Evolutionary conservation across 192 early-diverging fungal species (phyloP).

Genomic region (Thoreauomyces humboldtii): DNA sequence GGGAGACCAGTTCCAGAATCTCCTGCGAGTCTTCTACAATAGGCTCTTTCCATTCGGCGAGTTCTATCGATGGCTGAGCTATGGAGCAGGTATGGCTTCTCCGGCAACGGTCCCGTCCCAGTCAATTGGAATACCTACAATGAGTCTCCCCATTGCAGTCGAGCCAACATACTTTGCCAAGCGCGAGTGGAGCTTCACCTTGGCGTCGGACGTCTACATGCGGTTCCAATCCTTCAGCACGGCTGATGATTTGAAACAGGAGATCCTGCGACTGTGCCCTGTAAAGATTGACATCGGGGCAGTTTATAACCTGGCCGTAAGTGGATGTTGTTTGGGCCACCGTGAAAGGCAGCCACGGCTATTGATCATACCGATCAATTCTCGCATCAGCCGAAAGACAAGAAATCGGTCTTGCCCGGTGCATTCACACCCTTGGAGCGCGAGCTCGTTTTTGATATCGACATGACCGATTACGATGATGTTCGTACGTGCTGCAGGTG

Average conservation of each 20-base stretch:
- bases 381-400: slow-evolving; percentile 71
- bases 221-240: slow-evolving; percentile 83
- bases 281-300: slow-evolving; percentile 97
- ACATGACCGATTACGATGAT: slow-evolving; percentile 99
- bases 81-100: slow-evolving; percentile 54
- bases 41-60: slow-evolving; percentile 80
- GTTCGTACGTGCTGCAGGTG: slow-evolving; percentile 90
- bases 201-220: slow-evolving; percentile 77
- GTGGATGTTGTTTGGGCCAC: background rate
- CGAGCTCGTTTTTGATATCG: slow-evolving; percentile 98
- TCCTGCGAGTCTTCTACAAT: slow-evolving; percentile 68
- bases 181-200: slow-evolving; percentile 91
- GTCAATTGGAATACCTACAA: background rate
- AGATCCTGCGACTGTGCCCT: slow-evolving; percentile 74
- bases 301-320: slow-evolving; percentile 76
- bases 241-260: slow-evolving; percentile 67
- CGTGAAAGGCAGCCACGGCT: no score
- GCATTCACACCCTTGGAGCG: slow-evolving; percentile 77
- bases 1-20: slow-evolving; percentile 16
- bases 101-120: background rate
- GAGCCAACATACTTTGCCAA: slow-evolving; percentile 74
- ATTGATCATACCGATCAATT: no score
- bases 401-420: slow-evolving; percentile 66
- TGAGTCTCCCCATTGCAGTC: slow-evolving; percentile 31
- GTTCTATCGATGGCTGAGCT: slow-evolving; percentile 86